Evolutionary conservation across 2,329 filamentous ascomycete species (phyloP).

Genomic region (Coniosporium tulheliwenetii): DNA sequence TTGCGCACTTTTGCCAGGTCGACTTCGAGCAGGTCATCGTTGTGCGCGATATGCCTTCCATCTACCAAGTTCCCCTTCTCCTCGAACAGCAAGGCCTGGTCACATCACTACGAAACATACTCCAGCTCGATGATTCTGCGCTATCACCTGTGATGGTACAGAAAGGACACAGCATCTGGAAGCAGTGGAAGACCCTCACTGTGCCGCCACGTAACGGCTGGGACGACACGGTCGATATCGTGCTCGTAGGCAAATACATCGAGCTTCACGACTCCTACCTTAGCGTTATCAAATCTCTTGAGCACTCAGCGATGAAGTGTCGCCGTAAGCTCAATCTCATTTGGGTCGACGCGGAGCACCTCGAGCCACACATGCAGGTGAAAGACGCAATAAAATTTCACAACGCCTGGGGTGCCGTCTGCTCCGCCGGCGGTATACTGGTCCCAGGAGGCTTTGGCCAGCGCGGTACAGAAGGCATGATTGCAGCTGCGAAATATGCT

Average conservation of each 20-base stretch:
- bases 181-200: conserved; percentile 60
- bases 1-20: conserved; percentile 79
- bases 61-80: conserved; percentile 90
- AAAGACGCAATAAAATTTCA: conserved; percentile 59
- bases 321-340: conserved; percentile 62
- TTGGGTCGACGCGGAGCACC: conserved; percentile 72
- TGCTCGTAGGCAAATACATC: conserved; percentile 84
- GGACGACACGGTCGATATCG: conserved; percentile 60
- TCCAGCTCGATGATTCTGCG: conserved; percentile 42
- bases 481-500: conserved; percentile 73
- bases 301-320: conserved; percentile 84
- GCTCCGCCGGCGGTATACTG: conserved; percentile 51
- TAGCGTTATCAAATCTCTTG: conserved; percentile 69
- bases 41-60: conserved; percentile 76
- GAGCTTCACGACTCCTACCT: conserved; percentile 76
- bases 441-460: conserved; percentile 68
- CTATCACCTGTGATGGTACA: conserved; percentile 38
- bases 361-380: conserved; percentile 51
- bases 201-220: conserved; percentile 28
- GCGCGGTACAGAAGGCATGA: conserved; percentile 80
- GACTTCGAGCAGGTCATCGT: conserved; percentile 71
- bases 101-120: conserved; percentile 44
- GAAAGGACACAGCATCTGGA: conserved; percentile 58
- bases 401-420: conserved; percentile 71
- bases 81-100: conserved; percentile 69